phyloP scores from a whole-genome alignment of 352 stramenopile genomes.

The Pythium monospermum region DNA sequence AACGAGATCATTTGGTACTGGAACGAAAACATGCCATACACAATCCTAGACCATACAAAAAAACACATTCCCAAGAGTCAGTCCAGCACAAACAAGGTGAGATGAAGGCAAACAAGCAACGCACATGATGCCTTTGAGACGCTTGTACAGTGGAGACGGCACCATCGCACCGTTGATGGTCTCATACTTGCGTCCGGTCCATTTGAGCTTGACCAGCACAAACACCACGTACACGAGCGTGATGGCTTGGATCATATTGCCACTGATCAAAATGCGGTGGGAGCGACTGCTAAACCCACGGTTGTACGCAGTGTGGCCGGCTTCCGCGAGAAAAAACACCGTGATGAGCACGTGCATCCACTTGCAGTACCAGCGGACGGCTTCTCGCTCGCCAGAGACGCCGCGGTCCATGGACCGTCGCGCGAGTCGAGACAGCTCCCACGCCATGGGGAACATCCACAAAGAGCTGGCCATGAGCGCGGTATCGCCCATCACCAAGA shows the following conservation, averaged over 20 bases:
- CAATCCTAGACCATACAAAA: conserved; percentile 1
- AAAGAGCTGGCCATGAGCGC: conserved; percentile 53
- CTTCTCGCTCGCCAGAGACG: conserved; percentile 37
- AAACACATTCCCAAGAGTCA: background rate
- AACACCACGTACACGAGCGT: conserved; percentile 34
- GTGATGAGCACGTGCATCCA: conserved; percentile 35
- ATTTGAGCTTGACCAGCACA: conserved; percentile 41
- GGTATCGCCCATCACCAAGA: conserved; percentile 58
- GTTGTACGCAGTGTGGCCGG: no score
- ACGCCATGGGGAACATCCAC: conserved; percentile 59
- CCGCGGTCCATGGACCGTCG: conserved; percentile 63
- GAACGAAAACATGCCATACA: conserved; percentile 9
- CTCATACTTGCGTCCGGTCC: conserved; percentile 44
- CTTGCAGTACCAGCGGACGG: conserved; percentile 48
- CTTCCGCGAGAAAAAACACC: conserved; percentile 32
- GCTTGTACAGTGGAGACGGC: conserved; percentile 48
- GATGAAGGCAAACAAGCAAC: no score
- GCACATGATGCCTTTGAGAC: conserved; percentile 60
- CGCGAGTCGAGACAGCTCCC: conserved; percentile 65
- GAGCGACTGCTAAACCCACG: conserved; percentile 29
- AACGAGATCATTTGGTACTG: conserved; percentile 20
- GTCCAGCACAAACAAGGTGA: no score
- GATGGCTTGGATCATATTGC: conserved; percentile 26
- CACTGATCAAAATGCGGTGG: no score
- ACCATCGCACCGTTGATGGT: conserved; percentile 36